A percentile compares a stretch with the other conserved stretches of the same genome.
These are phyloP conservation scores for Aspergillus sp. DNA, from an alignment of 2,329 filamentous ascomycete genomes.

Conservation along the genomic window DNA sequence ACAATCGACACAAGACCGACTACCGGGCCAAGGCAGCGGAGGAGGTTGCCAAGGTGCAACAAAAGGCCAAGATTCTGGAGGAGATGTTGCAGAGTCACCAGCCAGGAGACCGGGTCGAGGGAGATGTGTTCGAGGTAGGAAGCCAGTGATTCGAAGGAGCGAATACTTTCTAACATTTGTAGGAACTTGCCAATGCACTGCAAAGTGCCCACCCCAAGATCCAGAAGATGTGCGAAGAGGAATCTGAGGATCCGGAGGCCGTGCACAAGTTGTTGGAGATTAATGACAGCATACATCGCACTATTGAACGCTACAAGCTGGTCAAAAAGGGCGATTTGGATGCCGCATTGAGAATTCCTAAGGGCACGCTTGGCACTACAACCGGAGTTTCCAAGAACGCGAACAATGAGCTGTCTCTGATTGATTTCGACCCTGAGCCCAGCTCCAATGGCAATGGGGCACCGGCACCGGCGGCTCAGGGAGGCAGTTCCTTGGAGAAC, in stretches of 20 bases:
- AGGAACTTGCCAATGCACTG: constrained; percentile 83
- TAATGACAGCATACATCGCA: constrained; percentile 97
- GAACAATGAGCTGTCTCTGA: constrained; percentile 80
- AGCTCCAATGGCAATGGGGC: constrained; percentile 42
- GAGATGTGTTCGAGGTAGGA: constrained; percentile 62
- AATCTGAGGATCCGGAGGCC: constrained; percentile 93
- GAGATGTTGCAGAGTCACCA: constrained; percentile 85
- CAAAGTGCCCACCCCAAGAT: constrained; percentile 97
- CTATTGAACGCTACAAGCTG: constrained; percentile 89
- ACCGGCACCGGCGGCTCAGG: constrained; percentile 37
- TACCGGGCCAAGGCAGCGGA: constrained; percentile 97
- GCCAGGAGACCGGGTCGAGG: constrained; percentile 73
- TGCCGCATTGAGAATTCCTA: constrained; percentile 74
- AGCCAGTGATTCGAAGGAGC: too few relatives aligned
- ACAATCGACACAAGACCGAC: constrained; percentile 92
- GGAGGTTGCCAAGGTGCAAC: constrained; percentile 89
- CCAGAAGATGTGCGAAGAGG: constrained; percentile 98
- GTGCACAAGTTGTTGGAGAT: constrained; percentile 94
- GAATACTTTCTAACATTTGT: constrained; percentile 6
- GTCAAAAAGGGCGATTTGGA: constrained; percentile 93
- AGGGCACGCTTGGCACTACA: constrained; percentile 68
- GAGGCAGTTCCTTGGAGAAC: constrained; percentile 71
- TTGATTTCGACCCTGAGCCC: constrained; percentile 72
- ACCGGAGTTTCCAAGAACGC: constrained; percentile 62
- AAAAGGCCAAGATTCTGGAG: constrained; percentile 87